These are phyloP conservation scores for Platanus orientalis DNA, from an alignment of 164 flowering plant genomes.

Conservation along the genomic window DNA sequence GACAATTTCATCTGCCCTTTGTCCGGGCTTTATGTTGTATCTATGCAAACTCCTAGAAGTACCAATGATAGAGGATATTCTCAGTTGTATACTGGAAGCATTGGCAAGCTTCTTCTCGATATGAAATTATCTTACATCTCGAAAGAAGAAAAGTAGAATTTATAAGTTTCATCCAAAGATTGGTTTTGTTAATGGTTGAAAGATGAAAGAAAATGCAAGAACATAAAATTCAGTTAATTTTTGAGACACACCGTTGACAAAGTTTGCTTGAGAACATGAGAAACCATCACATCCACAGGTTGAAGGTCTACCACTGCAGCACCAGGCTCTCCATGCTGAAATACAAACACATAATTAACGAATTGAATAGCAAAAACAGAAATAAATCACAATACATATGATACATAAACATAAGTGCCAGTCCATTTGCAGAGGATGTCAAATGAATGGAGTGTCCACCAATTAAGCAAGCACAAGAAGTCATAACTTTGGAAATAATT, in stretches of 20 bases:
- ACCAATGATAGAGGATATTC: too few relatives aligned
- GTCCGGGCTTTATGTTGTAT: too few relatives aligned
- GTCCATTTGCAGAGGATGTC: not conserved
- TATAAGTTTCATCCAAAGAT: too few relatives aligned
- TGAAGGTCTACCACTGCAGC: conserved; percentile 82
- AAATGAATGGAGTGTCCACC: not conserved
- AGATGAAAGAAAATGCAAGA: not conserved
- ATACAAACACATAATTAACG: conserved; percentile 11
- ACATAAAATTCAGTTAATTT: not conserved
- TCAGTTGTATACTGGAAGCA: too few relatives aligned
- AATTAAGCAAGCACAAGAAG: not conserved
- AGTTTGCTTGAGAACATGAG: conserved; percentile 82
- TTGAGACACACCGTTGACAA: conserved; percentile 49
- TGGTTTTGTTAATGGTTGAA: too few relatives aligned
- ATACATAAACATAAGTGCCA: not conserved
- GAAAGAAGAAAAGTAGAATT: too few relatives aligned
- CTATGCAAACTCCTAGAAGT: too few relatives aligned
- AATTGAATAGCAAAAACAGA: not conserved
- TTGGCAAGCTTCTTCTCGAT: too few relatives aligned
- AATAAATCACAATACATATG: not conserved
- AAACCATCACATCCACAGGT: conserved; percentile 76
- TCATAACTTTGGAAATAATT: not conserved
- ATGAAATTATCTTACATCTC: too few relatives aligned
- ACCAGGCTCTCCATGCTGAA: conserved; percentile 98
- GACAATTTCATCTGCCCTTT: too few relatives aligned